A percentile compares a stretch with the other conserved stretches of the same genome.
Conservation (phyloP, 1,284 basidiomycete genomes). For the Meripilus lineatus region DNA sequence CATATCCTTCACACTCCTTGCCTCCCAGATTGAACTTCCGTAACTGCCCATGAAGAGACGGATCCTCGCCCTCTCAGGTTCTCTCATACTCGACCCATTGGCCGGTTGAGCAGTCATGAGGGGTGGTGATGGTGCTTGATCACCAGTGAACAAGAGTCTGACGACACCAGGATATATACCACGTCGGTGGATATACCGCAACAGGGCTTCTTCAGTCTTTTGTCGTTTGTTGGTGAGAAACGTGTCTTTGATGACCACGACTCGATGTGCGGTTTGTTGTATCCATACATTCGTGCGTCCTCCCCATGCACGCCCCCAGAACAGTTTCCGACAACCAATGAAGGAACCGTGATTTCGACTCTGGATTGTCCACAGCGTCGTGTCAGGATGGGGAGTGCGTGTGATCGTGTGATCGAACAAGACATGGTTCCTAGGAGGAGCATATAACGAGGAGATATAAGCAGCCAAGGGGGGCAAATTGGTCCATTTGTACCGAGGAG, state of each 20-base stretch:
- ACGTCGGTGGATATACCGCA: background rate
- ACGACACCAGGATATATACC: background rate
- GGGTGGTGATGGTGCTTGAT: too few relatives aligned
- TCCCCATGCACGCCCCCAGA: background rate
- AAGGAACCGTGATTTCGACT: background rate
- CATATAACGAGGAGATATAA: background rate
- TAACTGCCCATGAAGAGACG: too few relatives aligned
- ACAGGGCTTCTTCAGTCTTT: background rate
- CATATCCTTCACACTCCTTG: too few relatives aligned
- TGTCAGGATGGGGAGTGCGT: background rate
- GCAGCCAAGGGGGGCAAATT: too few relatives aligned
- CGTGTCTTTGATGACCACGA: background rate
- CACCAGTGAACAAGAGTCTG: too few relatives aligned
- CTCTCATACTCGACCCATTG: too few relatives aligned
- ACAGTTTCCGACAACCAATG: background rate
- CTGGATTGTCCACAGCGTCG: background rate
- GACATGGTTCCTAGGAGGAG: background rate
- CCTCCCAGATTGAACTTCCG: too few relatives aligned
- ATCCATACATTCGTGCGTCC: background rate
- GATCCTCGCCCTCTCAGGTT: too few relatives aligned
- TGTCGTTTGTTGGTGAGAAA: background rate
- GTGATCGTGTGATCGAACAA: background rate
- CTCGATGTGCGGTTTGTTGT: background rate
- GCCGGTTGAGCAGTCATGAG: too few relatives aligned
- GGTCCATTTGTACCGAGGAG: background rate